Conservation (phyloP, 192 early-diverging fungal species). For the Rhizophagus sp. region DNA sequence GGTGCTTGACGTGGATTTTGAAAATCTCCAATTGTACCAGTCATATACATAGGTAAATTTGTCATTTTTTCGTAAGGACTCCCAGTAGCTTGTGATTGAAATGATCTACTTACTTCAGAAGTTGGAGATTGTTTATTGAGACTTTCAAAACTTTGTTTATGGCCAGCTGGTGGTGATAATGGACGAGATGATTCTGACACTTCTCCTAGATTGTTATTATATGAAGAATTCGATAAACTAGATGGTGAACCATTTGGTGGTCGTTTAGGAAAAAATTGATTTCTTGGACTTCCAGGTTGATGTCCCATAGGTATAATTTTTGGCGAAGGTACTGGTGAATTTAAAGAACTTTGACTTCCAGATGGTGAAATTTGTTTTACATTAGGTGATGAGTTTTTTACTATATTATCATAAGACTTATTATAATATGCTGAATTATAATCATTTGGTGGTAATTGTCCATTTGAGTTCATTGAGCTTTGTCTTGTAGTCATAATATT, state of each 20-base stretch:
- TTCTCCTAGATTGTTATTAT: background rate
- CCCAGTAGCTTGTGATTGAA: too few species aligned
- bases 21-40: background rate
- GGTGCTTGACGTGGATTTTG: conserved; percentile 17
- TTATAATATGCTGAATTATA: background rate
- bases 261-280: background rate
- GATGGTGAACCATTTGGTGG: background rate
- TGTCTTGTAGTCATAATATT: background rate
- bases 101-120: background rate
- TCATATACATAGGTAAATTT: background rate
- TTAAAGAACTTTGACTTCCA: background rate
- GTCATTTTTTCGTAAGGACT: background rate
- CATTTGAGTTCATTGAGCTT: background rate
- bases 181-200: background rate
- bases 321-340: background rate
- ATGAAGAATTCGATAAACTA: background rate
- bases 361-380: background rate
- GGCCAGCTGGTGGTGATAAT: background rate
- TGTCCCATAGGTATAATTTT: background rate
- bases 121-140: background rate
- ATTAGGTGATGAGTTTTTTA: background rate
- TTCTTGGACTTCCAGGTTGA: background rate
- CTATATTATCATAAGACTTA: background rate
- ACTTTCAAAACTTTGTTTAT: conserved; percentile 2
- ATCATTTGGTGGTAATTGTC: background rate